A percentile compares a stretch with the other conserved stretches of the same genome.
Evolutionary conservation across 176 grass and related monocot species (phyloP).

Genomic region (sorghum (Sorghum bicolor)): DNA sequence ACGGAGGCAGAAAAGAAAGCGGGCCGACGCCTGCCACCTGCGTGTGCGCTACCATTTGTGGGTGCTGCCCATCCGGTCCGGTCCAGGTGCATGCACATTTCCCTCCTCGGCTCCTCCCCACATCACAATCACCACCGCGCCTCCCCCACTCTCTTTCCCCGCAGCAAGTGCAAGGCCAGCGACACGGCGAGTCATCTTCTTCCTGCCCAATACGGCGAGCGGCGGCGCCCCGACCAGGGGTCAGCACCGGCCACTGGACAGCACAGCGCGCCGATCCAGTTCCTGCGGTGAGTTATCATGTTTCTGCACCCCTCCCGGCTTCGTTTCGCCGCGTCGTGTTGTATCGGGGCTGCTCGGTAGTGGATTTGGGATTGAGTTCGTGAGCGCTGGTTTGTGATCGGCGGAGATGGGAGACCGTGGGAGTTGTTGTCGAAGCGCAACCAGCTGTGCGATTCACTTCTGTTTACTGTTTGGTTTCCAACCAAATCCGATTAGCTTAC

Average conservation of each 20-base stretch:
- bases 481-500: background rate
- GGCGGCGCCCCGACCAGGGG: conserved; percentile 4
- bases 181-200: background rate
- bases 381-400: background rate
- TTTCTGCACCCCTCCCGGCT: background rate
- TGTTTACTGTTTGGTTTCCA: background rate
- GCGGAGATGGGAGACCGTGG: background rate
- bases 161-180: conserved; percentile 6
- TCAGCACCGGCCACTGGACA: background rate
- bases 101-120: background rate
- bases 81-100: conserved; percentile 64
- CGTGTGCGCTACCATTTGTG: conserved; percentile 29
- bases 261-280: background rate
- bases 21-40: background rate
- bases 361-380: background rate
- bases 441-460: background rate
- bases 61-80: conserved; percentile 5
- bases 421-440: background rate
- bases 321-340: background rate
- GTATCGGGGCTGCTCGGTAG: background rate
- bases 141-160: background rate
- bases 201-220: background rate
- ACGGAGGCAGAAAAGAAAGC: background rate
- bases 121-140: background rate
- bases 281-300: conserved; percentile 25